These are phyloP conservation scores for Leptographium procerum DNA, from an alignment of 2,329 filamentous ascomycete species.

Conservation along the genomic window DNA sequence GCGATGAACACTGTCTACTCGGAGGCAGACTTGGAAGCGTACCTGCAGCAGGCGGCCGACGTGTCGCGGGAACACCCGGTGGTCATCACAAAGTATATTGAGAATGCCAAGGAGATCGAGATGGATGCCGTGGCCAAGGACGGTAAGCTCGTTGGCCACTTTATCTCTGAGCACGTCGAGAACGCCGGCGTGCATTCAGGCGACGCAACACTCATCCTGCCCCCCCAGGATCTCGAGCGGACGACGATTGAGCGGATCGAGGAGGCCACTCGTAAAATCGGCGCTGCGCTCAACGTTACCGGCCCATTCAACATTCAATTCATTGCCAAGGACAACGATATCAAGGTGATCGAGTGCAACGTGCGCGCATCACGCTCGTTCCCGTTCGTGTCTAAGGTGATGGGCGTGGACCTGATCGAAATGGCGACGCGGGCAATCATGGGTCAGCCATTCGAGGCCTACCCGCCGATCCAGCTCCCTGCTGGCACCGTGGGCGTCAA, in stretches of 20 bases:
- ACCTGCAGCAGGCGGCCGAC: conserved; percentile 80
- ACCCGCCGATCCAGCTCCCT: conserved; percentile 65
- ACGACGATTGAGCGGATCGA: conserved; percentile 87
- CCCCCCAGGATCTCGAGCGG: conserved; percentile 80
- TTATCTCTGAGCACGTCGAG: conserved; percentile 97
- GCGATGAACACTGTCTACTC: conserved; percentile 99
- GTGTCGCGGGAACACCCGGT: conserved; percentile 94
- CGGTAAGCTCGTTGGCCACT: conserved; percentile 84
- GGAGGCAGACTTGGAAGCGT: conserved; percentile 78
- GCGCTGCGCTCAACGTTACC: conserved; percentile 84
- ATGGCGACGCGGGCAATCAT: conserved; percentile 98
- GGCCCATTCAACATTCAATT: conserved; percentile 99
- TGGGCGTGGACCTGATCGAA: conserved; percentile 94
- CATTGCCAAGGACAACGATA: conserved; percentile 98
- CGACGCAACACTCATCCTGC: conserved; percentile 89
- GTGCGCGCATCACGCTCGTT: conserved; percentile 92
- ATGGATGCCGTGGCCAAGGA: conserved; percentile 96
- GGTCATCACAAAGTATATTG: conserved; percentile 98
- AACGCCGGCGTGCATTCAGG: conserved; percentile 98
- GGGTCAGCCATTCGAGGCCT: conserved; percentile 68
- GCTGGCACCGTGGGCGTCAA: conserved; percentile 89
- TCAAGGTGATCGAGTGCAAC: conserved; percentile 99
- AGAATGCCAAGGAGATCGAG: conserved; percentile 98
- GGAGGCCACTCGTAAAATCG: conserved; percentile 92
- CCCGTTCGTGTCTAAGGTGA: conserved; percentile 97